Base-by-base conservation (phyloP, 768 basidiomycete genomes). In the Leccinellum luteum region DNA sequence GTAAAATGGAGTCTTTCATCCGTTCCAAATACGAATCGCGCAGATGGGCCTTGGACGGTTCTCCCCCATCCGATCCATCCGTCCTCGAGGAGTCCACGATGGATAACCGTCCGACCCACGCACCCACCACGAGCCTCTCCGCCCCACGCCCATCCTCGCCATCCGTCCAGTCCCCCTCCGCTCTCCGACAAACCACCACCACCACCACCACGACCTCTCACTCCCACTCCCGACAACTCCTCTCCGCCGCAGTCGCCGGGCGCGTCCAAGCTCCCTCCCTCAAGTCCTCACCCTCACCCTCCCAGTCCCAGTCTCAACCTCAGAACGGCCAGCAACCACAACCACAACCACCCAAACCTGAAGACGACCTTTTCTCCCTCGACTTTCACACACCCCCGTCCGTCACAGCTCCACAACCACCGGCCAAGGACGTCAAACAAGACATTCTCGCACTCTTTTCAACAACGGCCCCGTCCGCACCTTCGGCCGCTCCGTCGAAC, bases 1-100 rank as follows among this genome's bases (percentile, higher is more conserved):
- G 95, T 72, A 98, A 98, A 82, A 94, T 98, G 80, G 96, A 98
- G 57, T 94, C 92, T 0, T 98, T 94, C 74, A 90, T 98, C 59
- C 88, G 96, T 51, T 94, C 92, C 21, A 98, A 99, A 72, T 99
- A 99, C 71, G 96, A 99, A 73, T 85, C 89, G 3, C 81, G 82
- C 25, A 80, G 96, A 56, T 99, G 96, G 96, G 96, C 95, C 2
- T 76, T 89, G 73, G 90, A 95, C n/a, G 94, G 91, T 0, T 89
- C 91, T 14, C 84, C 81, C 0, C 96, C 96, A 0, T 67, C 74
- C 0, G 91, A 98, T 72, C 96, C 95, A 3, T 85, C 89, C 17
- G 75, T 83, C 0, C 79, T 98, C 14, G 94, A 93, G 9, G 74
- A 34, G 32, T 34, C 32, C 6, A 34, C 32, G 14, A 4, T 59